Evolutionary conservation across 1,139 yeast genomes (phyloP).

Genomic region (Saccharomyces pastorianus): DNA sequence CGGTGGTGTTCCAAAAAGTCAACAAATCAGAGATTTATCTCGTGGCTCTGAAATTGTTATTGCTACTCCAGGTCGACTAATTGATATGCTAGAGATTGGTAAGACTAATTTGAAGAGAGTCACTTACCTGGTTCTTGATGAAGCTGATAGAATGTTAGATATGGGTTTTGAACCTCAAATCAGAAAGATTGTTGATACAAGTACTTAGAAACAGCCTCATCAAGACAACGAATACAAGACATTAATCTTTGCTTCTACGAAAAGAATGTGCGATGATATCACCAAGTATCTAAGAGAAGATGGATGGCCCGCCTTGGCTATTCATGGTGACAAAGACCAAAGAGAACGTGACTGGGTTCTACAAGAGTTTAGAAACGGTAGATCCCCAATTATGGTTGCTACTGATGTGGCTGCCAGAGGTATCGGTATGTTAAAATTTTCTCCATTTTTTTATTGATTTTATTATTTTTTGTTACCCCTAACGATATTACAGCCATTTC

Average conservation of each 20-base stretch:
- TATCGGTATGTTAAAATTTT: conserved; percentile 74
- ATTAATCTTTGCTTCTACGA: conserved; percentile 86
- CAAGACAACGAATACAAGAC: conserved; percentile 69
- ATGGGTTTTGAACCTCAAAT: conserved; percentile 98
- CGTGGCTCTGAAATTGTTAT: conserved; percentile 93
- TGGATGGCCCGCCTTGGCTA: conserved; percentile 98
- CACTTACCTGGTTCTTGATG: conserved; percentile 92
- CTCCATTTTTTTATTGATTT: conserved; percentile 13
- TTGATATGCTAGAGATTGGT: conserved; percentile 92
- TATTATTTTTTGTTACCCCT: not conserved
- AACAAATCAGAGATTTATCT: conserved; percentile 87
- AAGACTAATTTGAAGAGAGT: conserved; percentile 94
- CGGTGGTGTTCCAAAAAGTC: conserved; percentile 99
- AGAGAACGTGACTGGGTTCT: conserved; percentile 98
- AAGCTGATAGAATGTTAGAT: conserved; percentile 93
- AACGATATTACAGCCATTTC: not conserved
- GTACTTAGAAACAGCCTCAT: conserved; percentile 78
- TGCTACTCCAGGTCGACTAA: conserved; percentile 97
- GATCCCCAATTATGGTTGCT: conserved; percentile 95
- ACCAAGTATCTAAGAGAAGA: conserved; percentile 87
- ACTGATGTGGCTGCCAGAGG: conserved; percentile 99
- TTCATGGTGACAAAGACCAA: conserved; percentile 98
- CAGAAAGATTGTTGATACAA: conserved; percentile 84
- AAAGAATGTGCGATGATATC: conserved; percentile 94
- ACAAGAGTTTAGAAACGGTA: conserved; percentile 83